Conservation (phyloP, 352 stramenopile genomes). For the Globisporangium recalcitrans region DNA sequence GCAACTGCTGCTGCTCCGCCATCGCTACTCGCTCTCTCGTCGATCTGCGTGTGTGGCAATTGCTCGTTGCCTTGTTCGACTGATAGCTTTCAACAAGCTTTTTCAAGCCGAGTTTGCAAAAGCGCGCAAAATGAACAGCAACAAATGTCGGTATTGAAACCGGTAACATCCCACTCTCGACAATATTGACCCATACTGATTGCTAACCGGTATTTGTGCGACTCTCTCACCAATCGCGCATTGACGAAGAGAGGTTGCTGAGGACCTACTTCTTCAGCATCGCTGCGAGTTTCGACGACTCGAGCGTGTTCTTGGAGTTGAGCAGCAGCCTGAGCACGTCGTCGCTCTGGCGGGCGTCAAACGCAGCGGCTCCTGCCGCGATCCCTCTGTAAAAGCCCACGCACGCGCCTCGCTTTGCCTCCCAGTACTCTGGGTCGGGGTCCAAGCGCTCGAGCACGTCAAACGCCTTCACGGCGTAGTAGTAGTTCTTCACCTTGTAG, state of each 20-base stretch:
- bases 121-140: background rate
- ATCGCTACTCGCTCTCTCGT: background rate
- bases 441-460: constrained; percentile 71
- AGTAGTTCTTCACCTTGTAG: constrained; percentile 58
- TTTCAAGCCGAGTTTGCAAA: background rate
- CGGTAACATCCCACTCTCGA: too few species aligned
- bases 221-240: too few species aligned
- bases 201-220: too few species aligned
- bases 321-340: constrained; percentile 49
- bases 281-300: constrained; percentile 38
- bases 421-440: constrained; percentile 67
- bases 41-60: background rate
- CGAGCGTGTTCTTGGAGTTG: constrained; percentile 49
- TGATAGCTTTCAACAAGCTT: background rate
- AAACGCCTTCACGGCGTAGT: constrained; percentile 62
- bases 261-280: constrained; percentile 41
- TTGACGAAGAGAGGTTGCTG: background rate
- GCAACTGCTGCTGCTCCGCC: constrained; percentile 1
- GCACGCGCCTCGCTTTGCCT: constrained; percentile 66
- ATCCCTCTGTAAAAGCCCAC: constrained; percentile 60
- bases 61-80: background rate
- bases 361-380: constrained; percentile 27
- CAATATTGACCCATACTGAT: too few species aligned
- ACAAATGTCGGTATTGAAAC: background rate
- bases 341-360: constrained; percentile 24